phyloP scores from a whole-genome alignment of 2,329 filamentous ascomycete genomes.

The Xylariaceae sp. region DNA sequence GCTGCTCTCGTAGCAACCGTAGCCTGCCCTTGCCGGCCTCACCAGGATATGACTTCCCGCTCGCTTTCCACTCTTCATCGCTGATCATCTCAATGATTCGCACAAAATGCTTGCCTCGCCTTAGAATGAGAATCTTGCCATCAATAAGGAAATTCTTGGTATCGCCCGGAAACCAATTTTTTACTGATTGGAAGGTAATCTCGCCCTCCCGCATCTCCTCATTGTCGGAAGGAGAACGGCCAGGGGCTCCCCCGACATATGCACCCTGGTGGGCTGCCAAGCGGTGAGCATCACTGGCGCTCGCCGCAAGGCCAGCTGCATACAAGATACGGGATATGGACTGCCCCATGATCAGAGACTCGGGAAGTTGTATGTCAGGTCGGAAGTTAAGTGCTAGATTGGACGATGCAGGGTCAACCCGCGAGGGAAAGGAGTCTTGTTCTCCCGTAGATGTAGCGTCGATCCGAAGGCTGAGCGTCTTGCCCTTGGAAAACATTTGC shows the following conservation, averaged over 20 bases:
- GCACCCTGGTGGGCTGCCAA: conserved; percentile 61
- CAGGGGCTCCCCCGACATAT: conserved; percentile 64
- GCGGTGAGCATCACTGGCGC: conserved; percentile 63
- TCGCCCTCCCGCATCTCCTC: conserved; percentile 51
- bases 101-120: conserved; percentile 68
- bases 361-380: conserved; percentile 64
- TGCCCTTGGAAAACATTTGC: conserved; percentile 51
- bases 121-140: conserved; percentile 62
- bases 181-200: conserved; percentile 67
- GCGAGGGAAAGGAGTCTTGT: conserved; percentile 29
- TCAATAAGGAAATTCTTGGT: conserved; percentile 67
- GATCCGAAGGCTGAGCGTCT: not conserved
- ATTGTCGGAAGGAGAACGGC: conserved; percentile 37
- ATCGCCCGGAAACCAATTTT: conserved; percentile 62
- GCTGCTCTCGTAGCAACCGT: conserved; percentile 48
- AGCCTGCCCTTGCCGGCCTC: conserved; percentile 56
- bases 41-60: conserved; percentile 59
- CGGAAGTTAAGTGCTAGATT: conserved; percentile 55
- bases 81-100: conserved; percentile 64
- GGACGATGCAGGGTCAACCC: conserved; percentile 33
- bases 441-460: conserved; percentile 13
- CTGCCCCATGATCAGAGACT: conserved; percentile 57
- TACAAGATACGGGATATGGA: conserved; percentile 65
- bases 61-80: conserved; percentile 59
- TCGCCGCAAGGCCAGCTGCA: conserved; percentile 63